Base-by-base conservation (phyloP, 148 eudicot genomes). In the Cornus controversa region DNA sequence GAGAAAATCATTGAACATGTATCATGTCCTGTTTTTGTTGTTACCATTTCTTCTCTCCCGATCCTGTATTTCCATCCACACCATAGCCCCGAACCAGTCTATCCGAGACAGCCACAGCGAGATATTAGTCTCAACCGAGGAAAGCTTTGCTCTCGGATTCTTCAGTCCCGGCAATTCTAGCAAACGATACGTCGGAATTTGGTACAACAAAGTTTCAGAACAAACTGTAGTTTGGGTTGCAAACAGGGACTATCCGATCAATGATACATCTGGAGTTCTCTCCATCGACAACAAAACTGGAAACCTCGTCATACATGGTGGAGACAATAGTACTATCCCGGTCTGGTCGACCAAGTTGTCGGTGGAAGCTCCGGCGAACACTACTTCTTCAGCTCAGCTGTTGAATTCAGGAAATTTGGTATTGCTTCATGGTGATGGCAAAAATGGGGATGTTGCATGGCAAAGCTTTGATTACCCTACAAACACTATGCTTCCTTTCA, bases 401-500 rank as follows among this genome's bases (percentile, higher is more conserved):
- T 69, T 85, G 13, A 85, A 85, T 66, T 68, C 84, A 3, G 87
- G 90, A 5, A 87, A 87, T 83, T 31, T 87, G 75, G 85, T 87
- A 29, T 69, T 87, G 27, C 66, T 85, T 5, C 82, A 80, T 24
- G 65, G 77, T 25, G 78, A 13, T 58, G 76, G 79, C 40, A 18
- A 40, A 9, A 57, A 66, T 62, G n/a, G n/a, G n/a, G 22, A 73
- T 58, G 74, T 45, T 36, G 23, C 81, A 26, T 87, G 88, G 88
- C 80, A 85, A 68, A 83, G 88, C 73, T 87, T 87, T 69, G 86
- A 87, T 76, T 45, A 82, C 53, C 90, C 85, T 2, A 78, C 82
- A 0, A 80, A 82, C 62, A 82, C 87, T n/a, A 37, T 80, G 9
- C 36, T 87, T 24, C 81, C 87, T 37, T 87, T 86, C 23, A 87